Percentiles rank a stretch among this genome's conserved stretches.
These are phyloP conservation scores for Mycena amicta DNA, from an alignment of 768 basidiomycete species.

Conservation along the genomic window DNA sequence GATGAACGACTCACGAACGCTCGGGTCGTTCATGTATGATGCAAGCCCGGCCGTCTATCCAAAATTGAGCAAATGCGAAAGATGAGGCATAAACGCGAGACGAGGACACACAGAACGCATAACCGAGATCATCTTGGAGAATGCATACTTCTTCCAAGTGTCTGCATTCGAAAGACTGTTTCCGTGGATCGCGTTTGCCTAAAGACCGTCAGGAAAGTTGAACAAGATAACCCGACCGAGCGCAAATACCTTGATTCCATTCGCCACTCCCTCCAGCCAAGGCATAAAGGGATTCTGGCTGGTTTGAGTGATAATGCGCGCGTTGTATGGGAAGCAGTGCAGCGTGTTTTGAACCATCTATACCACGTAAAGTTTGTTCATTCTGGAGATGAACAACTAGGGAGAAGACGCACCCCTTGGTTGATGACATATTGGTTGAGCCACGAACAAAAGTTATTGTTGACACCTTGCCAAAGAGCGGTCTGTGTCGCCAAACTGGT, in stretches of 20 bases:
- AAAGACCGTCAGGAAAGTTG: background rate
- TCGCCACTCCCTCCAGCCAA: conserved; percentile 9
- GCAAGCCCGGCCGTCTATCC: conserved; percentile 9
- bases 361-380: too few relatives aligned
- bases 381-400: too few relatives aligned
- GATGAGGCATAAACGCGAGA: background rate
- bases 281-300: conserved; percentile 9
- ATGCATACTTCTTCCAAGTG: conserved; percentile 12
- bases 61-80: background rate
- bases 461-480: conserved; percentile 4
- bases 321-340: conserved; percentile 7
- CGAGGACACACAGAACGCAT: conserved; percentile 5
- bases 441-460: conserved; percentile 7
- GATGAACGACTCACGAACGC: conserved; percentile 6
- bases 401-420: background rate
- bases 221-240: background rate
- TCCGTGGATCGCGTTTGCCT: conserved; percentile 10
- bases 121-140: conserved; percentile 7
- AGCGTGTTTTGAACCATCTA: conserved; percentile 9
- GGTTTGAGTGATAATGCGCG: background rate
- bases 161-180: background rate
- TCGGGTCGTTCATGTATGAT: conserved; percentile 6
- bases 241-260: conserved; percentile 3
- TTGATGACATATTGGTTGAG: background rate
- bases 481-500: conserved; percentile 8